Base-by-base conservation (phyloP, 2,329 filamentous ascomycete genomes). In the Paramyrothecium sp. region DNA sequence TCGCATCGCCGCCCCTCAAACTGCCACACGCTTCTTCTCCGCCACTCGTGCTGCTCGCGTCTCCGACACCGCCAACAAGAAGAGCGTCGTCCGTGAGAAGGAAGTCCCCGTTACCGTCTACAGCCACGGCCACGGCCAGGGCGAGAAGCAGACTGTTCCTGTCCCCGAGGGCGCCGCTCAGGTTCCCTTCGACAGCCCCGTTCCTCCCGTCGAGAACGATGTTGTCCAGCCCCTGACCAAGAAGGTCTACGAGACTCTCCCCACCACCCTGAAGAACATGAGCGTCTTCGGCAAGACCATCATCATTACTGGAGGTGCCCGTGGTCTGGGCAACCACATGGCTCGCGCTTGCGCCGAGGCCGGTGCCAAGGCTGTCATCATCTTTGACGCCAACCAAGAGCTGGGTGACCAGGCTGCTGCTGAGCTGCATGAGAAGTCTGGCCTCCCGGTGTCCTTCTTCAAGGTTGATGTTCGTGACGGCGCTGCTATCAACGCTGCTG, bases 291-390 rank as follows among this genome's bases (percentile, higher is more conserved):
- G 80, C 70, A 91, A 91, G 81, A 84, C 88, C 56, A 87, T 90
- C 63, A 81, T 91, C 62, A 74, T 92, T 65, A 91, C 89, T 70
- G 89, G 89, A 69, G 90, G 88, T 71, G 90, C 89, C 60, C 88
- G 89, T 66, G 89, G 90, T 69, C 80, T 93, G 7, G 90, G 90
- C 53, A 90, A 90, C 81, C 82, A 89, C 77, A 92, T 92, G 87
- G 89, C 89, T 51, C 85, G 88, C 60, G 90, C 89, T 56, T 88
- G 90, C 62, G 86, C 88, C 52, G 89, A 93, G 76, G 89, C 88
- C 54, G 89, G 90, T 58, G 87, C 89, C 53, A 87, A 88, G 75
- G 86, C 86, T 53, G 82, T 92, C 56, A 82, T 88, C 68, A 89
- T 92, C 69, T 87, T 93, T 68, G 89, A 92, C 66, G 87, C 89